Evolutionary conservation across 2,329 filamentous ascomycete species (phyloP), one percentile per base, ranked within the genome.

Genomic region (Rhynchosporium secalis): DNA sequence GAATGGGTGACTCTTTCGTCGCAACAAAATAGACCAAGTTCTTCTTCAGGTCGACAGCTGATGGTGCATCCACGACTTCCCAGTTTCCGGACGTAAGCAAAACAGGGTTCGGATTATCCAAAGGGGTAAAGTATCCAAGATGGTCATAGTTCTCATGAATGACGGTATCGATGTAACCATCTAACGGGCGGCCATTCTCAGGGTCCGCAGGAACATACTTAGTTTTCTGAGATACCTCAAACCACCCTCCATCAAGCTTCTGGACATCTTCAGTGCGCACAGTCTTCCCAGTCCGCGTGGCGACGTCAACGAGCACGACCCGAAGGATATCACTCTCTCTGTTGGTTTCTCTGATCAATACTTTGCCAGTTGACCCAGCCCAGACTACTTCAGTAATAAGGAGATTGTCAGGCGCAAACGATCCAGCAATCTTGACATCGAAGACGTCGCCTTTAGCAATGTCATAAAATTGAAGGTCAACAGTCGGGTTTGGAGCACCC

Each of bases 301-400:
- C 77, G 4, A 95, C 90, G 73, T 99, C 91, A 60, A 98, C 86
- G 5, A 98, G 81, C 6, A 96, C 86, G 31, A 97, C 87, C 67
- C 91, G 92, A 73, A 98, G 83, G n/a, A 92, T 76, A 71, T 98
- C 93, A 73, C 93, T 96, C 70, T 97, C 92, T 58, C 95, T 86
- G 75, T 99, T 99, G 0, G 93, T 97, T 76, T 96, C 90, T 68
- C 95, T 91, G 69, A 99, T 85, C 13, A 99, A 79, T 7, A 95
- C 89, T 72, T 94, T 90, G 62, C 84, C 83, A 52, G 79, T 82
- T 54, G 77, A 77, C 1, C 91, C 92, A 3, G 92, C 91, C 94
- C 95, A 99, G 13, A 96, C 78, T 29, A 98, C 88, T 71, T 96
- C 93, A 31, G 92, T 97, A 70, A 99, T 96, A 67, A 99, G 85